Conservation (phyloP, 345 rosid genomes). For the Linum tenue region DNA sequence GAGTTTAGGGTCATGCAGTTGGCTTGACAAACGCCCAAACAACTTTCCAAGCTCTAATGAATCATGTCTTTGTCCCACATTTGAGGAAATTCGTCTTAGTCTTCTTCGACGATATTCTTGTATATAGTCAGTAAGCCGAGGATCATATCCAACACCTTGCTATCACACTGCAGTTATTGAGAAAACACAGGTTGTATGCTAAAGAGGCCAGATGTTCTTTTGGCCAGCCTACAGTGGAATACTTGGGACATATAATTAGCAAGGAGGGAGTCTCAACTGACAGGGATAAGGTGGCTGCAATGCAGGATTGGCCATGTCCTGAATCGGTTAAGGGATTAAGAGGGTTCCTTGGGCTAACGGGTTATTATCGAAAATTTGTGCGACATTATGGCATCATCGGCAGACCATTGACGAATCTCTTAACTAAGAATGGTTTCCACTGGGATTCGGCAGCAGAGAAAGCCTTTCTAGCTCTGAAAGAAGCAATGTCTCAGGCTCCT, state of each 20-base stretch:
- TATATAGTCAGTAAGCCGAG: neutral
- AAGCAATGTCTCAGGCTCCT: neutral
- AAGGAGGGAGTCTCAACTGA: neutral
- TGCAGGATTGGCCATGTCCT: neutral
- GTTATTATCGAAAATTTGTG: conserved; percentile 1
- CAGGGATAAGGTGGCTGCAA: neutral
- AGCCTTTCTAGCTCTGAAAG: neutral
- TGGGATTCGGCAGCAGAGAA: neutral
- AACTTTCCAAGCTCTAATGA: neutral
- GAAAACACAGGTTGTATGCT: neutral
- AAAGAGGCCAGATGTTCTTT: neutral
- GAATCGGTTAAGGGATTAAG: neutral
- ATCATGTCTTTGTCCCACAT: neutral
- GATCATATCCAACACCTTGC: neutral
- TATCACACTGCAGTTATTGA: neutral
- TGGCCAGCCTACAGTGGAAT: too few species aligned
- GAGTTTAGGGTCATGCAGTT: neutral
- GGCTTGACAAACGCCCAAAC: neutral
- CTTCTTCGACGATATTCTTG: too few species aligned
- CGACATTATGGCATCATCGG: neutral
- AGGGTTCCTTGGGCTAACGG: neutral
- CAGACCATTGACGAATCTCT: neutral
- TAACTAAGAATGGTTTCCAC: neutral
- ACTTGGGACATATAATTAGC: too few species aligned
- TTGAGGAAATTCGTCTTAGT: neutral